phyloP scores from a whole-genome alignment of 805 yeast species.

The Metschnikowia arizonensis region DNA sequence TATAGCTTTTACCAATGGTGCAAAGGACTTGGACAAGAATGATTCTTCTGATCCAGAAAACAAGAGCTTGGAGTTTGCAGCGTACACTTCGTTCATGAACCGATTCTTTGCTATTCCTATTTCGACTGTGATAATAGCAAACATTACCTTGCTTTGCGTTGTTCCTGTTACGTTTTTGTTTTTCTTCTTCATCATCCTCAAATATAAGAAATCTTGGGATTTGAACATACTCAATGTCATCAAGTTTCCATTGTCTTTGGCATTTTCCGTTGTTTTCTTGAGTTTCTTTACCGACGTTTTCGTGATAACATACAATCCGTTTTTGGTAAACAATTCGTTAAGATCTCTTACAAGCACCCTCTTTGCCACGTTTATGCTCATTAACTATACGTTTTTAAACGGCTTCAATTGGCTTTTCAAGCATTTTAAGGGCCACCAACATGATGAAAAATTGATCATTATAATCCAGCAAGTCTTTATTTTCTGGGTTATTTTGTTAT shows the following conservation, averaged over 20 bases:
- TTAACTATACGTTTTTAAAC: conserved; percentile 56
- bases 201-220: conserved; percentile 46
- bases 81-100: conserved; percentile 64
- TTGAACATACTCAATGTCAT: conserved; percentile 39
- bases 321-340: conserved; percentile 39
- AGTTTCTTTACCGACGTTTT: conserved; percentile 20
- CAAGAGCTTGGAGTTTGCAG: conserved; percentile 40
- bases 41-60: neutral
- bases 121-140: conserved; percentile 45
- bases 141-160: conserved; percentile 47
- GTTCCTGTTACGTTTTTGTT: conserved; percentile 53
- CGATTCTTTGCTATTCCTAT: conserved; percentile 53
- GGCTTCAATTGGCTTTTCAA: conserved; percentile 33
- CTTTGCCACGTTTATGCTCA: conserved; percentile 45
- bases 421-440: conserved; percentile 31
- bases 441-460: conserved; percentile 53
- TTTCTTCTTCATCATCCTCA: conserved; percentile 45
- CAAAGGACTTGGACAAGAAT: conserved; percentile 29
- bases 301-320: conserved; percentile 24
- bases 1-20: conserved; percentile 33
- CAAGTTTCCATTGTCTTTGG: conserved; percentile 50
- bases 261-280: conserved; percentile 37
- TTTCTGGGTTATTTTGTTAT: conserved; percentile 54
- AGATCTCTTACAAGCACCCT: conserved; percentile 36
- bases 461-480: conserved; percentile 51